These are phyloP conservation scores for Phytophthora pluvialis DNA, from an alignment of 352 stramenopile species.

Conservation along the genomic window DNA sequence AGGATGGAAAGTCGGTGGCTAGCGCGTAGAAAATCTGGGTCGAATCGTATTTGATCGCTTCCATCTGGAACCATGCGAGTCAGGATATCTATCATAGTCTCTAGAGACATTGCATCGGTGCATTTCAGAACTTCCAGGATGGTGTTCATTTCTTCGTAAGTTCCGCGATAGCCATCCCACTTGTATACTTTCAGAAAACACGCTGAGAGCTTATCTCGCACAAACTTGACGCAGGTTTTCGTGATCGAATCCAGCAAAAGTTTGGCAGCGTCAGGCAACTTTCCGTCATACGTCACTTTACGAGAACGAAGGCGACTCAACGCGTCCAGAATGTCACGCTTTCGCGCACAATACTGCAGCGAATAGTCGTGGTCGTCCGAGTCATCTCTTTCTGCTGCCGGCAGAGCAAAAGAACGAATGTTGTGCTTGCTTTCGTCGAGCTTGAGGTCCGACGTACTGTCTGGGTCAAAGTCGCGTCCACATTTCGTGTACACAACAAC, in stretches of 20 bases:
- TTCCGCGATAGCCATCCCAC: conserved; percentile 4
- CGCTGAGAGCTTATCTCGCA: conserved; percentile 9
- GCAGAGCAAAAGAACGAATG: conserved; percentile 27
- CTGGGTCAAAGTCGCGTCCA: conserved; percentile 25
- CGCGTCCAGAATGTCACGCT: not conserved
- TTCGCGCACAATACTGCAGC: not conserved
- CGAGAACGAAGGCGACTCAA: not conserved
- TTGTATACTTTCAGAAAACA: conserved; percentile 16
- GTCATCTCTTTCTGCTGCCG: conserved; percentile 1
- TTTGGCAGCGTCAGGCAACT: conserved; percentile 8
- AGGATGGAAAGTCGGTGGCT: conserved; percentile 1
- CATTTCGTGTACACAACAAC: conserved; percentile 38
- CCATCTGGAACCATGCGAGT: not conserved
- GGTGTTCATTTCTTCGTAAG: not conserved
- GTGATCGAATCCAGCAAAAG: conserved; percentile 14
- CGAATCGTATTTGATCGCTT: not conserved
- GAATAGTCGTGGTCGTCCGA: conserved; percentile 19
- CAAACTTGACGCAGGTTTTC: not conserved
- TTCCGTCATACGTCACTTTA: conserved; percentile 9
- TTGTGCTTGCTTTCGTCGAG: conserved; percentile 11
- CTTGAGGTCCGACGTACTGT: conserved; percentile 23
- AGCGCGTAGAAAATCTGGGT: not conserved
- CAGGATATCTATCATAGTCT: not conserved
- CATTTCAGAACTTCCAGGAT: conserved; percentile 2
- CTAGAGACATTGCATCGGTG: not conserved